phyloP scores from a whole-genome alignment of 2,329 filamentous ascomycete genomes.

The Talaromyces sp. region DNA sequence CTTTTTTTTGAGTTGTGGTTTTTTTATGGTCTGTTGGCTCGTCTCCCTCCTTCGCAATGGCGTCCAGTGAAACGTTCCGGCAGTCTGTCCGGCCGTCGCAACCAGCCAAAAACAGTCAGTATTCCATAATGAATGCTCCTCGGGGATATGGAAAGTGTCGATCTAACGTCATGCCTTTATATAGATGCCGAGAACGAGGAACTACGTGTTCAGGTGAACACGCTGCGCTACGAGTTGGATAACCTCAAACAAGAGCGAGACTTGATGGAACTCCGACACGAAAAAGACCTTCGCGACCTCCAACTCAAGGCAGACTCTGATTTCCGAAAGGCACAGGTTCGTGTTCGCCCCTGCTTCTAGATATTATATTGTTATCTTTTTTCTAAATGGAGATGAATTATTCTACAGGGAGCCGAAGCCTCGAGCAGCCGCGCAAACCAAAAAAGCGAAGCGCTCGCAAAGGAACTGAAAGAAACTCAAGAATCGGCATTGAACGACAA shows the following conservation, averaged over 20 bases:
- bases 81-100: conserved; percentile 33
- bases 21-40: conserved; percentile 46
- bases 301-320: conserved; percentile 81
- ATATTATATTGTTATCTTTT: neutral
- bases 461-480: conserved; percentile 53
- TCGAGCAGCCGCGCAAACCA: conserved; percentile 47
- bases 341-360: conserved; percentile 10
- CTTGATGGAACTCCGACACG: conserved; percentile 69
- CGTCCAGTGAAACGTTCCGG: conserved; percentile 30
- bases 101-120: conserved; percentile 35
- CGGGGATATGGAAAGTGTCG: neutral
- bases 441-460: conserved; percentile 51
- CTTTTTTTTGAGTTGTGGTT: neutral
- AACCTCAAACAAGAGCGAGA: conserved; percentile 85
- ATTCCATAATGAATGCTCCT: neutral
- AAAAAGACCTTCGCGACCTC: conserved; percentile 76
- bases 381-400: neutral
- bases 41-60: conserved; percentile 40
- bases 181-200: conserved; percentile 60
- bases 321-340: conserved; percentile 61
- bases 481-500: conserved; percentile 54
- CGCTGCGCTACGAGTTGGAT: conserved; percentile 80
- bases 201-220: conserved; percentile 83
- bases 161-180: neutral
- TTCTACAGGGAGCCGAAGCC: conserved; percentile 47